Evolutionary conservation across 257 asterid genomes (phyloP).

Genomic region (Capsicum baccatum): DNA sequence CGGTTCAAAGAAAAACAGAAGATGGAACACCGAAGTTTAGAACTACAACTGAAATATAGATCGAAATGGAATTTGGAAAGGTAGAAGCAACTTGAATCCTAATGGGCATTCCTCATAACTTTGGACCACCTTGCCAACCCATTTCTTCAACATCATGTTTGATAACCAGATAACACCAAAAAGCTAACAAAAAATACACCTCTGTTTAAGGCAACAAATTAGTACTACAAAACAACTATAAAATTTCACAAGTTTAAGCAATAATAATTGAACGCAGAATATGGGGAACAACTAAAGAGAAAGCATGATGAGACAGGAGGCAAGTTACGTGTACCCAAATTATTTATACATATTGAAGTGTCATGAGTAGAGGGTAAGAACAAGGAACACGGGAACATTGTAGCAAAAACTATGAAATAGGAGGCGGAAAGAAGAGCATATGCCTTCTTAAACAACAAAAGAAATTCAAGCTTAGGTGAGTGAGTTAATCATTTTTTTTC

Average conservation of each 20-base stretch:
- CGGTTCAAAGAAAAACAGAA: background rate
- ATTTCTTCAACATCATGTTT: background rate
- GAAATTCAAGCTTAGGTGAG: background rate
- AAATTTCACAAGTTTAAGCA: background rate
- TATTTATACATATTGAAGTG: background rate
- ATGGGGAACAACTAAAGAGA: background rate
- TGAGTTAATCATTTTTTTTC: background rate
- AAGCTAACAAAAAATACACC: background rate
- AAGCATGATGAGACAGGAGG: background rate
- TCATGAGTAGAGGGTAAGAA: background rate
- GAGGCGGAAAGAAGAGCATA: background rate
- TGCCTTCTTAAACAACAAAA: background rate
- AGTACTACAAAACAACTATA: background rate
- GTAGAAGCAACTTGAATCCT: background rate
- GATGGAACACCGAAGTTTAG: background rate
- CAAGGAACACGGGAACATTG: background rate
- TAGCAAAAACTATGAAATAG: background rate
- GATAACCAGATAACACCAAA: background rate
- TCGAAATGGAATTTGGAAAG: background rate
- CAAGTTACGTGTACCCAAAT: background rate
- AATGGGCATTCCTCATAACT: background rate
- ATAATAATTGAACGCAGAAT: background rate
- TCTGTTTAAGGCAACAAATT: background rate
- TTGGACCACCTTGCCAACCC: slow-evolving; percentile 7
- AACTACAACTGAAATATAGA: background rate